Evolutionary conservation across 2,329 filamentous ascomycete genomes (phyloP), one percentile per base, ranked within the genome.

Genomic region (Chaetoscypha palmicola): DNA sequence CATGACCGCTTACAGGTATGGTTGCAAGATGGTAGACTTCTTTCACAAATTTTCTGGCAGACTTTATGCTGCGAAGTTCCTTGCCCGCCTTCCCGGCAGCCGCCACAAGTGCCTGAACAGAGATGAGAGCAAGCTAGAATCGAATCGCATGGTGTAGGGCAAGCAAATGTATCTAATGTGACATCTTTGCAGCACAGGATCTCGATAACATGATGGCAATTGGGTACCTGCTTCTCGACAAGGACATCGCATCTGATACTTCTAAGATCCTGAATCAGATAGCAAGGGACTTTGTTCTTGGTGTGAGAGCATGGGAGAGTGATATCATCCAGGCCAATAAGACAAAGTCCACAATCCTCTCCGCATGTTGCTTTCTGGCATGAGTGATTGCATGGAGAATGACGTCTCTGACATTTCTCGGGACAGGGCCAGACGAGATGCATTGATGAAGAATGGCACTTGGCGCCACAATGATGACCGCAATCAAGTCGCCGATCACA

Each of bases 121-220:
- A 38, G 37, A 55, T 85, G 81, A 0, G 81, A 79, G 50, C 82
- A 87, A 0, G 59, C 21, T 1, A 78, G 64, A 0, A 56, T 32
- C 0, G 51, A 49, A 1, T 59, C 64, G 51, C 83, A 87, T 1
- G 49, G 39, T 1, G 59, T 62, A 0, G 36, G 43, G 55, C 83
- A 88, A 1, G 23, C 49, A 56, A 72, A 83, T 0, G 2, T 32
- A 33, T 26, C 11, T 0, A 56, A 14, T 0, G 45, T 28, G 0
- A 53, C 48, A 5, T 80, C 68, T 36, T 80, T 64, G 2, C 59
- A 57, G 53, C 83, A 88, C 4, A 58, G 50, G 1, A 79, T 64
- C 0, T 47, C 53, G 0, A 80, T 61, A 0, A 35, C 54, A 54
- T 88, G 82, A 0, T 60, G 57, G 54, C 83, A 88, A 0, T 63